Conservation (phyloP, 306 rosid species). For the Prunus mira region DNA sequence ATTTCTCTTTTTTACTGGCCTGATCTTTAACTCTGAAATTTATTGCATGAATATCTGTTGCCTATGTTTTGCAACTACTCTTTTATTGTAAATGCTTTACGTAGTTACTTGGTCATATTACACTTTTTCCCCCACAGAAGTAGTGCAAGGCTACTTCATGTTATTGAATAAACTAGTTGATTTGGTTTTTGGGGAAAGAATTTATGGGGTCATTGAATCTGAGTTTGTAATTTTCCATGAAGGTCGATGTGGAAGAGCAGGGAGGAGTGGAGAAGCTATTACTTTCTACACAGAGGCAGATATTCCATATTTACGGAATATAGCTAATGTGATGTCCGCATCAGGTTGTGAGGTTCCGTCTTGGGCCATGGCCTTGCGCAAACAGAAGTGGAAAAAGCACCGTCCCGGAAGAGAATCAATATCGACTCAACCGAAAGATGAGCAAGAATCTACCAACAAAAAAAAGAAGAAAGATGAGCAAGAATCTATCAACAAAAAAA, state of each 20-base stretch:
- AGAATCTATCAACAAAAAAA: too few species aligned
- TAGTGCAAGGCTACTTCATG: background rate
- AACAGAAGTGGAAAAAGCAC: slow-evolving; percentile 91
- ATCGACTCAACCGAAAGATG: slow-evolving; percentile 50
- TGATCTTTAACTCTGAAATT: background rate
- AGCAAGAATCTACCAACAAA: background rate
- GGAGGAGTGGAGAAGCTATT: slow-evolving; percentile 86
- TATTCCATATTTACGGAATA: slow-evolving; percentile 68
- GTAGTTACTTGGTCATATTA: background rate
- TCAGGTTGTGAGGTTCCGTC: slow-evolving; percentile 95
- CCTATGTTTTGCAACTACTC: background rate
- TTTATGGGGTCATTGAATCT: slow-evolving; percentile 8
- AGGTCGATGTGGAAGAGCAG: slow-evolving; percentile 99
- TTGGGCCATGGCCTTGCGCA: slow-evolving; percentile 57
- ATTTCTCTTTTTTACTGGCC: background rate
- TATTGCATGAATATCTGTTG: background rate
- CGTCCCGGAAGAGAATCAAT: slow-evolving; percentile 77
- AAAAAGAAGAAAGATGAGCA: background rate
- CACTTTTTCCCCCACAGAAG: background rate
- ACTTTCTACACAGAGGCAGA: slow-evolving; percentile 86
- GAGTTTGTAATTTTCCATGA: slow-evolving; percentile 21
- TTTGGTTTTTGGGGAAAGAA: background rate
- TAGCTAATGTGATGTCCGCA: slow-evolving; percentile 76
- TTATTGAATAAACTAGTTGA: background rate
- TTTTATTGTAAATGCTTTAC: background rate